Evolutionary conservation across 441 rosid genomes (phyloP).

Genomic region (Capsella rubella): DNA sequence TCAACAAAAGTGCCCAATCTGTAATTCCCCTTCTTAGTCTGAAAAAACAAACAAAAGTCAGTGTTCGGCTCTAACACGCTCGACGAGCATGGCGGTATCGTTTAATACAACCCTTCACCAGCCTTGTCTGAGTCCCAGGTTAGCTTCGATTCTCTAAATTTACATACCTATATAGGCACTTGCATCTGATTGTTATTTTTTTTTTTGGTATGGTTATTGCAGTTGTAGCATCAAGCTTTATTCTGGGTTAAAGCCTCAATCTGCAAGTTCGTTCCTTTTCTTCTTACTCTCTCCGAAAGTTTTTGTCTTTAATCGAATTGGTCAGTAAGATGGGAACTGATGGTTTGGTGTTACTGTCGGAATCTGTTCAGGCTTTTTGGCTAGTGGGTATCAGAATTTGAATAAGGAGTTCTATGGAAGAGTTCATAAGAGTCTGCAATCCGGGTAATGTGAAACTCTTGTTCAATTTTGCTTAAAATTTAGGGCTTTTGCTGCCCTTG

Average conservation of each 20-base stretch:
- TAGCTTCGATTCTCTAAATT: constrained; percentile 2
- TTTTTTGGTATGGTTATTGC: constrained; percentile 30
- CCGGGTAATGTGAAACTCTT: constrained; percentile 57
- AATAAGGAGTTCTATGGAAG: constrained; percentile 73
- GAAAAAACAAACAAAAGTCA: not conserved
- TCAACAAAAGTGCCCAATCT: constrained; percentile 36
- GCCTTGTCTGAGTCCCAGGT: constrained; percentile 71
- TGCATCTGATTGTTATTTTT: constrained; percentile 19
- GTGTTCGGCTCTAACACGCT: constrained; percentile 31
- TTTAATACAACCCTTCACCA: constrained; percentile 60
- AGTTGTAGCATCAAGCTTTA: constrained; percentile 71
- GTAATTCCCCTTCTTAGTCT: constrained; percentile 2
- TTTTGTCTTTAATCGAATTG: constrained; percentile 22
- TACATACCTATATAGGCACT: not conserved
- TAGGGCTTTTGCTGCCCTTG: constrained; percentile 1
- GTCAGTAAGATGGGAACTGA: constrained; percentile 7
- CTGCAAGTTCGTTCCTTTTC: constrained; percentile 56
- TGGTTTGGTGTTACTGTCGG: not conserved
- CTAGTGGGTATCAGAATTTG: constrained; percentile 60
- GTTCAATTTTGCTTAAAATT: not conserved
- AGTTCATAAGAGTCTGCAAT: constrained; percentile 69
- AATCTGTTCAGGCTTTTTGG: constrained; percentile 53
- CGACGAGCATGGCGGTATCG: constrained; percentile 60
- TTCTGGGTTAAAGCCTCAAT: constrained; percentile 80
- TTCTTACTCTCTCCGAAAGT: constrained; percentile 3